These are phyloP conservation scores for Blastocystis sp. DNA, from an alignment of 352 stramenopile genomes.

Conservation along the genomic window DNA sequence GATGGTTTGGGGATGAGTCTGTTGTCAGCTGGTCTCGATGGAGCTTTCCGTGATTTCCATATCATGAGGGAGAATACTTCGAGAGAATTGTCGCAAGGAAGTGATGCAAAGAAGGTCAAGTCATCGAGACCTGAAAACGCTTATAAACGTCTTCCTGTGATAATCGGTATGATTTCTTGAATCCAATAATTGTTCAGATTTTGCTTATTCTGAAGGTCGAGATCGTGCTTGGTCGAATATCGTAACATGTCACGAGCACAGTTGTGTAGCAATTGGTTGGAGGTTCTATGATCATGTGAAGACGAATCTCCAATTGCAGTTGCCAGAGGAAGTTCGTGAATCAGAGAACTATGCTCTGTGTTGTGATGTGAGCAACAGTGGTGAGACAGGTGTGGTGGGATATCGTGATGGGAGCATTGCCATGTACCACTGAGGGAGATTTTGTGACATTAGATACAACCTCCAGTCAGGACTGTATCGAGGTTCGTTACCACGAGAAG, in stretches of 20 bases:
- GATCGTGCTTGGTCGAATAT: slow-evolving; percentile 83
- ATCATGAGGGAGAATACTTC: slow-evolving; percentile 78
- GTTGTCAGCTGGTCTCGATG: slow-evolving; percentile 77
- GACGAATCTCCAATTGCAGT: slow-evolving; percentile 77
- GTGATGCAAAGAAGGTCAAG: slow-evolving; percentile 67
- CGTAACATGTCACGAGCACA: slow-evolving; percentile 80
- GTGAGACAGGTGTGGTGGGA: slow-evolving; percentile 31
- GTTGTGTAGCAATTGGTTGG: slow-evolving; percentile 79
- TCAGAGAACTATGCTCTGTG: not conserved
- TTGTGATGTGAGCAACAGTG: slow-evolving; percentile 22
- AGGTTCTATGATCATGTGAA: slow-evolving; percentile 80
- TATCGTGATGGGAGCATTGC: slow-evolving; percentile 65
- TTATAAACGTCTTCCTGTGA: not conserved
- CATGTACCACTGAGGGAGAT: slow-evolving; percentile 79
- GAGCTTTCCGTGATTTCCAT: slow-evolving; percentile 81
- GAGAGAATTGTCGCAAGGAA: slow-evolving; percentile 77
- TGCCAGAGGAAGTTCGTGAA: not conserved
- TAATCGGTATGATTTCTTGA: slow-evolving; percentile 70
- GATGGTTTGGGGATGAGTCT: slow-evolving; percentile 78
- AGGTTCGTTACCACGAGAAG: slow-evolving; percentile 76
- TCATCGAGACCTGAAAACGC: not conserved
- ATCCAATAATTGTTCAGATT: slow-evolving; percentile 70
- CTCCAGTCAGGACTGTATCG: slow-evolving; percentile 83
- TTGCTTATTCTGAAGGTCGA: slow-evolving; percentile 80
- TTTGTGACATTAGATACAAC: slow-evolving; percentile 86